Percentiles rank a stretch among this genome's conserved stretches.
These are phyloP conservation scores for Diaporthe velutina DNA, from an alignment of 2,329 filamentous ascomycete genomes.

Conservation along the genomic window DNA sequence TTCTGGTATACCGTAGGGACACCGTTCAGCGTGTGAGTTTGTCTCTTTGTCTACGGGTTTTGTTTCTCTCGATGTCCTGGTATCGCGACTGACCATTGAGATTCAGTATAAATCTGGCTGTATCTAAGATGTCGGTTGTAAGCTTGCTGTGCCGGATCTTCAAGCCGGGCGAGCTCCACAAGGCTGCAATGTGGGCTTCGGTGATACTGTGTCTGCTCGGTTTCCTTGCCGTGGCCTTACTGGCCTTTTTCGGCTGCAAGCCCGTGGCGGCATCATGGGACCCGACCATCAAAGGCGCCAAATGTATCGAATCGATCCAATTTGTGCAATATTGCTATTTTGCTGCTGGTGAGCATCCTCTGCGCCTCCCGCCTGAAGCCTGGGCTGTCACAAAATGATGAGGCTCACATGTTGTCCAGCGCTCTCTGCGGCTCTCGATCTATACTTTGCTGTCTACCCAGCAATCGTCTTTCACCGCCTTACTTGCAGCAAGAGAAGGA, in stretches of 20 bases:
- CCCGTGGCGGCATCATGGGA: conserved; percentile 1
- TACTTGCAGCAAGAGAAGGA: conserved; percentile 8
- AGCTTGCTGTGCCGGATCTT: conserved; percentile 13
- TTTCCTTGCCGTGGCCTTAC: not conserved
- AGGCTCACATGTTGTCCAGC: not conserved
- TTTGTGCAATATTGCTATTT: conserved; percentile 16
- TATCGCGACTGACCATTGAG: not conserved
- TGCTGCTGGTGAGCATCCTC: conserved; percentile 4
- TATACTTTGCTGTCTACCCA: conserved; percentile 21
- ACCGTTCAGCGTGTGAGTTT: not conserved
- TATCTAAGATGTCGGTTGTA: conserved; percentile 24
- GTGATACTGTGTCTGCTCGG: conserved; percentile 6
- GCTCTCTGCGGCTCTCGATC: conserved; percentile 22
- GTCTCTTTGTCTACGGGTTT: too few species aligned
- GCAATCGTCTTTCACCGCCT: conserved; percentile 7
- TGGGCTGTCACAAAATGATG: not conserved
- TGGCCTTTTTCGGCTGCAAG: conserved; percentile 9
- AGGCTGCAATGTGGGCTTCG: conserved; percentile 12
- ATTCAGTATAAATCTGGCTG: conserved; percentile 3
- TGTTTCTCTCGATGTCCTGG: too few species aligned
- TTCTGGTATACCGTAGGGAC: not conserved
- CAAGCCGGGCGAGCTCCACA: conserved; percentile 14
- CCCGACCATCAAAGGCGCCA: not conserved
- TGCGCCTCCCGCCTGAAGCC: too few species aligned
- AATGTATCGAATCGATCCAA: conserved; percentile 13